Evolutionary conservation across 2,329 filamentous ascomycete genomes (phyloP), one percentile per base, ranked within the genome.

Genomic region (Fusarium sp.): DNA sequence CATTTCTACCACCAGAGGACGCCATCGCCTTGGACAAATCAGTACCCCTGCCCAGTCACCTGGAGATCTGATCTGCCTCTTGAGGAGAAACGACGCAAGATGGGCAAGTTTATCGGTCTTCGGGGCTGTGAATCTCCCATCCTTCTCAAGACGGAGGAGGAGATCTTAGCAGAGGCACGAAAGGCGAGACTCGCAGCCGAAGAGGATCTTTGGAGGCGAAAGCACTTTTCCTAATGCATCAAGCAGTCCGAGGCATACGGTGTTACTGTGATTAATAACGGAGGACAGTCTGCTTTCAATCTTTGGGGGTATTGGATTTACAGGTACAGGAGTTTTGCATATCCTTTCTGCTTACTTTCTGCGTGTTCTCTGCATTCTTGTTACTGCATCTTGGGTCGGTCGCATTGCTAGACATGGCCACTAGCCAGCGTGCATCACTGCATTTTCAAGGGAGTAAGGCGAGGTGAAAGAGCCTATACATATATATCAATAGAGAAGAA

Each of bases 71-170:
- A 86, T 67, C 80, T 90, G 67, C 81, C 84, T 5, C 80, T 91
- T 32, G 88, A 91, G 80, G 87, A 95, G 79, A 95, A 95, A 85
- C 86, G 92, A 70, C 85, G 92, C 70, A 90, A 91, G 82, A 89
- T 94, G 79, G 93, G 92, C 50, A 86, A 88, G 74, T 95, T 95
- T 74, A 94, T 94, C 79, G 93, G 93, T 18, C 83, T 95, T 64
- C 83, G 89, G 57, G 92, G 91, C 4, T 86, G 85, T 70, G 83
- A 86, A 43, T 80, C 79, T 23, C 84, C 85, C 15, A 68, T 77
- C 58, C 60, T 79, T 53, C 72, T 82, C 69, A 83, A 82, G 79
- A 82, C 82, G 13, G 85, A 88, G 74, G 85, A 88, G 40, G 85
- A 88, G 71, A 84, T 88, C 63, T 73, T 82, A 50, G 83, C 83